Percentiles rank a stretch among this genome's conserved stretches.
These are phyloP conservation scores for Pythium myriotylum DNA, from an alignment of 352 stramenopile species.

Conservation along the genomic window DNA sequence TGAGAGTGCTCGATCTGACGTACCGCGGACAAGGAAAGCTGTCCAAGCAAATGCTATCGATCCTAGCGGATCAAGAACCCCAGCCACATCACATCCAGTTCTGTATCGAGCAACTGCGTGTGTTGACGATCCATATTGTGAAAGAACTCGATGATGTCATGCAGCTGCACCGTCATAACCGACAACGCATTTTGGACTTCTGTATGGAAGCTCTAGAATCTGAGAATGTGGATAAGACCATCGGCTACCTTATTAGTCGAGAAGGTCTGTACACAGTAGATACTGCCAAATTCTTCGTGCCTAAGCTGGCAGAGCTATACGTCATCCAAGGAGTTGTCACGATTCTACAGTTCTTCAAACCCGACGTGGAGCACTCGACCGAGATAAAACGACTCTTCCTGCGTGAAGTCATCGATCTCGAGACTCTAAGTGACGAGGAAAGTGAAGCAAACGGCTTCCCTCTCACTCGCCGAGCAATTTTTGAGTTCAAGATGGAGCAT, in stretches of 20 bases:
- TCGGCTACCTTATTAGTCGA: conserved; percentile 60
- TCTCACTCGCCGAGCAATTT: conserved; percentile 47
- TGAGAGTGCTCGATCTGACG: conserved; percentile 64
- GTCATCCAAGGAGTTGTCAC: conserved; percentile 49
- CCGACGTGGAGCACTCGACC: conserved; percentile 43
- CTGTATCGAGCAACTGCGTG: conserved; percentile 53
- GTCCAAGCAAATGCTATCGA: conserved; percentile 66
- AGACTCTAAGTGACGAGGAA: conserved; percentile 38
- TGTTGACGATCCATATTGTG: conserved; percentile 70
- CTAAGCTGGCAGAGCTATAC: conserved; percentile 69
- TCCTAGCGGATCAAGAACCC: conserved; percentile 43
- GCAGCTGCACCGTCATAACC: conserved; percentile 47
- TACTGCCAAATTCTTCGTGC: conserved; percentile 39
- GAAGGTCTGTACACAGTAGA: conserved; percentile 55
- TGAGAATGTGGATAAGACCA: conserved; percentile 69
- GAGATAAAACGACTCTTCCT: conserved; percentile 63
- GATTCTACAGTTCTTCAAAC: conserved; percentile 65
- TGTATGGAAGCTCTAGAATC: conserved; percentile 61
- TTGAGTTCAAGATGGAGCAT: conserved; percentile 67
- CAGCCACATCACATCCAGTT: conserved; percentile 50
- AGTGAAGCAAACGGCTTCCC: conserved; percentile 20
- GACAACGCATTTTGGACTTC: conserved; percentile 49
- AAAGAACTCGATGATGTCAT: conserved; percentile 73
- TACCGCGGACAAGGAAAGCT: conserved; percentile 68
- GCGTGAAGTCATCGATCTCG: conserved; percentile 68